These are phyloP conservation scores for Haematococcus sp. DNA, from an alignment of 139 green algal species.

Conservation along the genomic window DNA sequence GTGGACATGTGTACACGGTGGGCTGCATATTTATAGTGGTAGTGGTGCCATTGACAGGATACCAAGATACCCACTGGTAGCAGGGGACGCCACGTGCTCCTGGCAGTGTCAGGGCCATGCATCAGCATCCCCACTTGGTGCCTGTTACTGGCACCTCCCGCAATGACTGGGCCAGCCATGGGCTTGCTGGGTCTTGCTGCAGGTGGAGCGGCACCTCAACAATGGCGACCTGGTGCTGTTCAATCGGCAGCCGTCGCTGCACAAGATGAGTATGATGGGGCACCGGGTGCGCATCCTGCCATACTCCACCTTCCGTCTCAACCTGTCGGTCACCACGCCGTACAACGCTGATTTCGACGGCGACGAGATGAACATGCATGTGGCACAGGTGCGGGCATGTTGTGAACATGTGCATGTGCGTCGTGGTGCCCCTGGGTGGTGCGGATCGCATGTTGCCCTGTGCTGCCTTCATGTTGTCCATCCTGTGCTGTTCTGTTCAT, in stretches of 20 bases:
- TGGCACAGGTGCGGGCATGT: slow-evolving; percentile 68
- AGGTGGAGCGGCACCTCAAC: slow-evolving; percentile 92
- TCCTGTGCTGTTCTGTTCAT: background rate
- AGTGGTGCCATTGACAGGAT: background rate
- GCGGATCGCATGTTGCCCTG: background rate
- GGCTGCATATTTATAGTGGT: too few relatives aligned
- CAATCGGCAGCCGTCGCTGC: slow-evolving; percentile 98
- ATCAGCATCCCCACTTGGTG: too few relatives aligned
- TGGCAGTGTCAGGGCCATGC: too few relatives aligned
- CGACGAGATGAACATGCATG: slow-evolving; percentile 99
- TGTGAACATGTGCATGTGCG: background rate
- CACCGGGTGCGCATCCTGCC: slow-evolving; percentile 82
- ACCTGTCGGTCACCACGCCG: slow-evolving; percentile 87
- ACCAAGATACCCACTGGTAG: too few relatives aligned
- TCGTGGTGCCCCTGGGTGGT: background rate
- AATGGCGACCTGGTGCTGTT: slow-evolving; percentile 98
- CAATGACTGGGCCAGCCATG: too few relatives aligned
- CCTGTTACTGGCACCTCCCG: too few relatives aligned
- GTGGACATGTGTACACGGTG: too few relatives aligned
- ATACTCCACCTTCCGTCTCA: slow-evolving; percentile 79
- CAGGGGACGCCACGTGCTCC: too few relatives aligned
- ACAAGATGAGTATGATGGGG: slow-evolving; percentile 99
- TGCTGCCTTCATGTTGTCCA: background rate
- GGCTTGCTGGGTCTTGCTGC: too few relatives aligned
- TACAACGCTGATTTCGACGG: slow-evolving; percentile 99